Base-by-base conservation (phyloP, 2,329 filamentous ascomycete genomes). In the Apiospora arundinis region DNA sequence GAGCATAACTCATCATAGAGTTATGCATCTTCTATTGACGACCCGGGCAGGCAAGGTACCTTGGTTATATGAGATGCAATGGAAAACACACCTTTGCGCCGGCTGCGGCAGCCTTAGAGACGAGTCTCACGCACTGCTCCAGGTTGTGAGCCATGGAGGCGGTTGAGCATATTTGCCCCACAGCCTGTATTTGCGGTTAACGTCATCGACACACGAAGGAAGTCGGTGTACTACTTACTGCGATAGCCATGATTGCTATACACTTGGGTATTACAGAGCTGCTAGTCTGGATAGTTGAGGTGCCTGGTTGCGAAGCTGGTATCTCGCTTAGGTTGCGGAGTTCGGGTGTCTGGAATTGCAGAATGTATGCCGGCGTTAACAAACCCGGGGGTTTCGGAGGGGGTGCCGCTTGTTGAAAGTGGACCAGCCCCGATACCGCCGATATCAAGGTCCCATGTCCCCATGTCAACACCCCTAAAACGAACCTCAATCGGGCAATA, bases 141-240 rank as follows among this genome's bases (percentile, higher is more conserved):
- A 98, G 89, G 81, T 98, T 98, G 77, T 92, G 88, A 74, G 88
- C 83, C 85, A 96, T 91, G 74, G 89, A 93, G 73, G 91, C 87
- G 72, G 94, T 97, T 48, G 95, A 95, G 83, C 94, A 95, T 82
- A 98, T 90, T 83, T 98, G 95, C 45, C 95, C 95, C 65, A 97
- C 87, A 75, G 95, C 95, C 94, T 97, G 77, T 40, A 32, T 60
- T 63, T 71, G 12, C 32, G 48, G 56, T 40, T 70, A 70, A 45
- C 60, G 44, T 56, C 67, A 52, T 63, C 32, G 56, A 16, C 16
- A n/a, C 66, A n/a, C 7, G 44, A 21, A 23, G 32, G n/a, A 28
- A 9, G 42, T 45, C 16, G 46, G 6, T 5, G 25, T 32, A 37
- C 16, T 23, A 56, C 67, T 42, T 42, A 40, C 67, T 49, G 67